Evolutionary conservation across 208 protist genomes (phyloP).

Genomic region (Phytomonas sp.): DNA sequence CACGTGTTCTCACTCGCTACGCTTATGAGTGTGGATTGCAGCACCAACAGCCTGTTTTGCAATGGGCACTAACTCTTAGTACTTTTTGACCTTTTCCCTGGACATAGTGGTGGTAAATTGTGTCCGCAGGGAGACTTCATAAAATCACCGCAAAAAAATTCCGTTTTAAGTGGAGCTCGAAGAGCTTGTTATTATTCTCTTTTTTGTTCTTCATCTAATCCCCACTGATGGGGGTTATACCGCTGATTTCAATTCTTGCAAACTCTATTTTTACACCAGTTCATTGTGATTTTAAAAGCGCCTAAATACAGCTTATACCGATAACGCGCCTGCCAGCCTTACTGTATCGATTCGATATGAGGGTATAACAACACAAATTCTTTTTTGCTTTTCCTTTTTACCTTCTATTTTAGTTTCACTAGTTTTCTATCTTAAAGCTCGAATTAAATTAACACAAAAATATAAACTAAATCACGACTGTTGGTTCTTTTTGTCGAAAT

Average conservation of each 20-base stretch:
- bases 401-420: neutral
- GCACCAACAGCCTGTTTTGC: no score
- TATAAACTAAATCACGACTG: neutral
- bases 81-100: no score
- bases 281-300: neutral
- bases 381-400: neutral
- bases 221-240: neutral
- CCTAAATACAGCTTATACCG: neutral
- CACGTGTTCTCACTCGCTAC: no score
- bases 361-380: neutral
- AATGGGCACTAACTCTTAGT: no score
- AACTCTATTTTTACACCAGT: neutral
- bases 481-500: neutral
- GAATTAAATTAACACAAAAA: neutral
- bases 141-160: no score
- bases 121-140: no score
- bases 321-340: neutral
- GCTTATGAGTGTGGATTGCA: no score
- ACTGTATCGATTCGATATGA: neutral
- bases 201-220: neutral
- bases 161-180: no score
- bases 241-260: neutral
- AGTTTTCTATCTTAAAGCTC: neutral
- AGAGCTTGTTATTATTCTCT: neutral
- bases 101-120: no score